Conservation (phyloP, 805 yeast genomes). For the Candida boidinii region DNA sequence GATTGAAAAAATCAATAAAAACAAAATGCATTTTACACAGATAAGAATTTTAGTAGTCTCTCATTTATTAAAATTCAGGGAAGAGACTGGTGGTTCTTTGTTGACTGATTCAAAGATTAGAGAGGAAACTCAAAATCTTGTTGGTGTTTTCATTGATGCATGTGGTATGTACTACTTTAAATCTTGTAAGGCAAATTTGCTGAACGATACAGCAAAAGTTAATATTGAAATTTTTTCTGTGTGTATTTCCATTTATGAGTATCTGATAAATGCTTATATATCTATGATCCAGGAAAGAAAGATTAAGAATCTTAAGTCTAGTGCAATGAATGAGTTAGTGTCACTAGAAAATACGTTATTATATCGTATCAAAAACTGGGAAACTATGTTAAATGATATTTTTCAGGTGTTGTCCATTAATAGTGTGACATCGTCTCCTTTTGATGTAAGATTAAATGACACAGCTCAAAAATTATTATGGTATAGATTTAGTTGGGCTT, state of each 20-base stretch:
- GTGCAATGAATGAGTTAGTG: too few species aligned
- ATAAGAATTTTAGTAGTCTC: slow-evolving; percentile 18
- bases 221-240: slow-evolving; percentile 6
- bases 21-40: slow-evolving; percentile 18
- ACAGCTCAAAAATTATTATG: too few species aligned
- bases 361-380: too few species aligned
- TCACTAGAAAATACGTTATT: too few species aligned
- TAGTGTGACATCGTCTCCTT: too few species aligned
- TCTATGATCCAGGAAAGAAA: slow-evolving; percentile 17
- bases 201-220: slow-evolving; percentile 1
- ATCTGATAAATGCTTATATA: slow-evolving; percentile 34
- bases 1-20: slow-evolving; percentile 10
- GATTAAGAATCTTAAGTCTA: too few species aligned
- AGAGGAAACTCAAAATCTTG: slow-evolving; percentile 10
- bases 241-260: slow-evolving; percentile 33
- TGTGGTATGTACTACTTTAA: slow-evolving; percentile 16
- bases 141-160: slow-evolving; percentile 18
- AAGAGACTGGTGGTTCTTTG: slow-evolving; percentile 11
- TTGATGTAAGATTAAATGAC: too few species aligned
- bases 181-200: slow-evolving; percentile 11
- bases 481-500: slow-evolving; percentile 41
- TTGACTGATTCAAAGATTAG: slow-evolving; percentile 16
- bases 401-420: too few species aligned
- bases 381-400: too few species aligned
- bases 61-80: slow-evolving; percentile 12